phyloP scores from a whole-genome alignment of 2,329 filamentous ascomycete species.

The Fusarium nematophilum region DNA sequence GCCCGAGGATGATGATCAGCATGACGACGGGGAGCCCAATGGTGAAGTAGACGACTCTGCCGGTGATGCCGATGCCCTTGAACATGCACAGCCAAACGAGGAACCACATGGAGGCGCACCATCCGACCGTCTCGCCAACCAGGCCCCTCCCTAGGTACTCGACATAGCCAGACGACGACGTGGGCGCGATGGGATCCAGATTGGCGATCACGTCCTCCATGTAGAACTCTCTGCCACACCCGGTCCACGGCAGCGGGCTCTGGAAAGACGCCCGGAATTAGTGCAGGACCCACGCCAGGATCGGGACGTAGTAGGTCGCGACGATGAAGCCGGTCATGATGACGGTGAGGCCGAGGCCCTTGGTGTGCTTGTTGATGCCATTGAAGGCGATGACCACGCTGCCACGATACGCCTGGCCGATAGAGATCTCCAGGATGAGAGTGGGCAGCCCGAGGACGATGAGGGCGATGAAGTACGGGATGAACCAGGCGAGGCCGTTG shows the following conservation, averaged over 20 bases:
- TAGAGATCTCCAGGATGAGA: constrained; percentile 68
- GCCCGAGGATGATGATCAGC: constrained; percentile 62
- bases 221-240: too few relatives aligned
- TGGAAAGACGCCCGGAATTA: constrained; percentile 65
- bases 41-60: constrained; percentile 66
- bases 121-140: constrained; percentile 64
- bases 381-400: constrained; percentile 62
- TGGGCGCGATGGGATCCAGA: too few relatives aligned
- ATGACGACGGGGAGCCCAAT: constrained; percentile 67
- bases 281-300: constrained; percentile 66
- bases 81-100: constrained; percentile 68
- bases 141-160: constrained; percentile 58
- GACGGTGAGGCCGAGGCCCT: constrained; percentile 62
- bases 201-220: too few relatives aligned
- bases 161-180: too few relatives aligned
- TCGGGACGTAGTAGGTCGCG: constrained; percentile 65
- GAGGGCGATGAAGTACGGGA: constrained; percentile 9
- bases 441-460: constrained; percentile 61
- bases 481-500: constrained; percentile 4
- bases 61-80: constrained; percentile 64
- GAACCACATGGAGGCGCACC: constrained; percentile 67
- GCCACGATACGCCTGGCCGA: constrained; percentile 71
- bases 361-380: constrained; percentile 60
- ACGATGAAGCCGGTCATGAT: constrained; percentile 63
- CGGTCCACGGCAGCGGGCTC: constrained; percentile 63